phyloP scores from a whole-genome alignment of 257 asterid species.

The Lycium barbarum region DNA sequence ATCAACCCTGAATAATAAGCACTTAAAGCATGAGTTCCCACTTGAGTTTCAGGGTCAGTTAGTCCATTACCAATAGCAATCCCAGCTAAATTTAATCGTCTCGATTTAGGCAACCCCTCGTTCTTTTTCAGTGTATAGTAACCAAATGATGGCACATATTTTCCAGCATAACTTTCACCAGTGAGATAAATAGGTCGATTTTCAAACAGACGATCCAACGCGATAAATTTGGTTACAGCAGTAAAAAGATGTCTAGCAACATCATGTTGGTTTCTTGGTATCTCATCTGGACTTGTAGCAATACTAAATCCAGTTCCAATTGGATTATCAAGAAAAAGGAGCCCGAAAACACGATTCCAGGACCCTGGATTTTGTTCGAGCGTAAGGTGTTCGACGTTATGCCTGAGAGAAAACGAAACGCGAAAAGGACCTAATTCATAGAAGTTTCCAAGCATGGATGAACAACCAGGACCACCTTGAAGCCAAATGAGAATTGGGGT shows the following conservation, averaged over 20 bases:
- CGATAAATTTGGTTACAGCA: slow-evolving; percentile 60
- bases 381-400: slow-evolving; percentile 39
- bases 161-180: slow-evolving; percentile 92
- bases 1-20: slow-evolving; percentile 65
- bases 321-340: slow-evolving; percentile 81
- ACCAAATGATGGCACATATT: slow-evolving; percentile 79
- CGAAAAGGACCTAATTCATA: slow-evolving; percentile 84
- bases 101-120: slow-evolving; percentile 40
- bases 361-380: slow-evolving; percentile 70
- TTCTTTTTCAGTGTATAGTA: slow-evolving; percentile 64
- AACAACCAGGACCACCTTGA: slow-evolving; percentile 92
- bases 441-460: slow-evolving; percentile 80
- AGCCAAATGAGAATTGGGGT: slow-evolving; percentile 82
- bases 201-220: slow-evolving; percentile 49
- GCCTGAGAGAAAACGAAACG: slow-evolving; percentile 40
- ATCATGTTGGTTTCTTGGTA: slow-evolving; percentile 66
- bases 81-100: slow-evolving; percentile 64
- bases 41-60: slow-evolving; percentile 82
- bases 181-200: slow-evolving; percentile 66
- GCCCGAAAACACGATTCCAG: slow-evolving; percentile 76
- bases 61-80: slow-evolving; percentile 87
- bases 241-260: slow-evolving; percentile 71
- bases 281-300: slow-evolving; percentile 63
- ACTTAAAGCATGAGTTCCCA: slow-evolving; percentile 59
- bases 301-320: slow-evolving; percentile 81